Evolutionary conservation across 495 filamentous ascomycete genomes (phyloP), one percentile per base, ranked within the genome.

Genomic region (Neurospora intermedia): DNA sequence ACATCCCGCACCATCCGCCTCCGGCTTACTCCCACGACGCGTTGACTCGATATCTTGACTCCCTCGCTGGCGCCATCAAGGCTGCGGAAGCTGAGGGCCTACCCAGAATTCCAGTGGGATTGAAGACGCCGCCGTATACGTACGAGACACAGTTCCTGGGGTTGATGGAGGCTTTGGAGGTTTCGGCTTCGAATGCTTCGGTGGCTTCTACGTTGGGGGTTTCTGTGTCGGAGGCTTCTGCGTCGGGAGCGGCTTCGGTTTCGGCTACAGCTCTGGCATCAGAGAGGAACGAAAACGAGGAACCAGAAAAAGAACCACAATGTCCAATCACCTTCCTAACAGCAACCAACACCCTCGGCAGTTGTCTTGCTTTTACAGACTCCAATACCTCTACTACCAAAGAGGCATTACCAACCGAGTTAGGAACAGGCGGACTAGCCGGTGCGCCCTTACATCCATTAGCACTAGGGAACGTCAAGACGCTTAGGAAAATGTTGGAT

Each of bases 111-210:
- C 79, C 80, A 0, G 75, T 92, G 46, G 91, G 91, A 0, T 79
- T 93, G 66, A 93, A 93, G 75, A 89, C 86, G 5, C 91, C 91
- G 41, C 91, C 91, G 5, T 93, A 91, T 76, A 93, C 91, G 0
- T 86, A 92, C 75, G 75, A 82, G 2, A 87, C 81, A 0, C 86
- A 93, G 76, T 93, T 87, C 79, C 62, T 81, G 5, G 82, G 80
- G 18, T 76, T 93, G 13, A 80, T 89, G 8, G 62, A 72, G 6
- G 86, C 88, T 18, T 79, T 90, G 11, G 75, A 85, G 39, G 39
- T 8, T 31, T 31, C 27, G 27, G 39, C 39, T n/a, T n/a, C n/a
- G n/a, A n/a, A n/a, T n/a, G n/a, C n/a, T n/a, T n/a, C n/a, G n/a
- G n/a, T n/a, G n/a, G n/a, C n/a, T n/a, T n/a, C n/a, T n/a, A n/a